Evolutionary conservation across 2,329 filamentous ascomycete genomes (phyloP).

Genomic region (Thelonectria discophora): DNA sequence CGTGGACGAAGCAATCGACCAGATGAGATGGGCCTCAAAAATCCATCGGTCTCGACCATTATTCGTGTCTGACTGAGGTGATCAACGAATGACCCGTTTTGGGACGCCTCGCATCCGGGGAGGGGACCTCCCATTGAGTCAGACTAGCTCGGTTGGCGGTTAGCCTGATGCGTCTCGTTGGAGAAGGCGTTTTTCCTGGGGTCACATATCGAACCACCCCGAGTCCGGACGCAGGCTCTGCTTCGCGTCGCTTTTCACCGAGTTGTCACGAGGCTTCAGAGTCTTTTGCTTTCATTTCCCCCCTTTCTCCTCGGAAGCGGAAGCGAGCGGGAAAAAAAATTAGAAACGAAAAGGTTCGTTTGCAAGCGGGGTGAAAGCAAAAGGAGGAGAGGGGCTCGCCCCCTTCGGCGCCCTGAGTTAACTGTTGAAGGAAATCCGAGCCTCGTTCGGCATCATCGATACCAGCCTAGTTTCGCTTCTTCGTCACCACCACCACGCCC

Average conservation of each 20-base stretch:
- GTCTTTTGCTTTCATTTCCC: too few species aligned
- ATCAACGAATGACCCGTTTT: not conserved
- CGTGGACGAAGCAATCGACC: too few species aligned
- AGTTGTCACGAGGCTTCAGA: not conserved
- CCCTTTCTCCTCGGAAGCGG: conserved; percentile 1
- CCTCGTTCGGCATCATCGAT: conserved; percentile 32
- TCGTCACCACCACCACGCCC: conserved; percentile 4
- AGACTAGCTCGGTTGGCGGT: too few species aligned
- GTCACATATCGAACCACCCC: too few species aligned
- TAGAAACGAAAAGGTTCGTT: not conserved
- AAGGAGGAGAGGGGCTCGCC: not conserved
- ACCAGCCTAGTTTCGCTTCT: conserved; percentile 30
- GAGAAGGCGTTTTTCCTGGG: not conserved
- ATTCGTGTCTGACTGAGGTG: too few species aligned
- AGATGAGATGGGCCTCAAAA: too few species aligned
- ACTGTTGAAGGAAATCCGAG: conserved; percentile 37
- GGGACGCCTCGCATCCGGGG: not conserved
- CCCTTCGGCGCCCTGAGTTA: conserved; percentile 31
- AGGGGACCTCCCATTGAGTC: too few species aligned
- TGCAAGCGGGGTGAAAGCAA: not conserved
- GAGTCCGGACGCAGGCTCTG: not conserved
- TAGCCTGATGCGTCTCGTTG: not conserved
- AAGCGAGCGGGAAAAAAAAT: conserved; percentile 4
- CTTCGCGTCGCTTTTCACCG: not conserved
- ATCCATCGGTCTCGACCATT: too few species aligned